Evolutionary conservation across 2,329 filamentous ascomycete species (phyloP).

Genomic region (Arthrobotrys conoides): DNA sequence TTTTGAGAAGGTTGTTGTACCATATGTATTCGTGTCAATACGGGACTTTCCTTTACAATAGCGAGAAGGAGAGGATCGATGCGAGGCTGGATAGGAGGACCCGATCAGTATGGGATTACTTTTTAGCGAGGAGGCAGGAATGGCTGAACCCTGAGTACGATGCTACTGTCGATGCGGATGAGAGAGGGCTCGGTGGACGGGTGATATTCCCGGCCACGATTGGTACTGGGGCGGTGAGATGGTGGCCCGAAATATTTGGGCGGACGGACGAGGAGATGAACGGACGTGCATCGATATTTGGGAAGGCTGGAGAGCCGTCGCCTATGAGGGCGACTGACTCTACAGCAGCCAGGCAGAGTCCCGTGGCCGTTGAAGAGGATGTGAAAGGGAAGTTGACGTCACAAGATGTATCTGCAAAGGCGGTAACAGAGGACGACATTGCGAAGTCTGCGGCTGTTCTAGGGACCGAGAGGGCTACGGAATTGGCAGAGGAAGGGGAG

Average conservation of each 20-base stretch:
- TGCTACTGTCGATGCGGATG: conserved; percentile 73
- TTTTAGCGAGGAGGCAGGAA: conserved; percentile 82
- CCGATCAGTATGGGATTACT: conserved; percentile 95
- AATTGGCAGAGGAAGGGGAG: conserved; percentile 32
- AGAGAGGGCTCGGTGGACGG: conserved; percentile 76
- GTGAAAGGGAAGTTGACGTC: conserved; percentile 24
- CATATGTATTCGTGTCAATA: conserved; percentile 97
- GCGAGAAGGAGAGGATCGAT: conserved; percentile 86
- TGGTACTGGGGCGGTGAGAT: conserved; percentile 77
- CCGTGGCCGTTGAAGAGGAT: conserved; percentile 38
- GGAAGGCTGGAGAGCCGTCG: conserved; percentile 40
- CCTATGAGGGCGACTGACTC: conserved; percentile 69
- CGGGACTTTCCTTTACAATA: conserved; percentile 96
- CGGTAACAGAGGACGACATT: conserved; percentile 34
- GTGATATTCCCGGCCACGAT: conserved; percentile 81
- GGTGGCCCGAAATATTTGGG: conserved; percentile 93
- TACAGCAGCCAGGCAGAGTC: conserved; percentile 65
- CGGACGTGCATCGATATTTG: conserved; percentile 66
- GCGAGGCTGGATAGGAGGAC: conserved; percentile 79
- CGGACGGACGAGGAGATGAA: conserved; percentile 95
- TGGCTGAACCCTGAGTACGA: conserved; percentile 89
- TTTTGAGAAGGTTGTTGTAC: conserved; percentile 88
- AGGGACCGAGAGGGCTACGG: conserved; percentile 41
- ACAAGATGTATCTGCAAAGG: conserved; percentile 10
- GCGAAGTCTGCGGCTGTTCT: conserved; percentile 45